Conservation (phyloP, 2,329 filamentous ascomycete genomes). For the Beauveria scarabaeidicola region DNA sequence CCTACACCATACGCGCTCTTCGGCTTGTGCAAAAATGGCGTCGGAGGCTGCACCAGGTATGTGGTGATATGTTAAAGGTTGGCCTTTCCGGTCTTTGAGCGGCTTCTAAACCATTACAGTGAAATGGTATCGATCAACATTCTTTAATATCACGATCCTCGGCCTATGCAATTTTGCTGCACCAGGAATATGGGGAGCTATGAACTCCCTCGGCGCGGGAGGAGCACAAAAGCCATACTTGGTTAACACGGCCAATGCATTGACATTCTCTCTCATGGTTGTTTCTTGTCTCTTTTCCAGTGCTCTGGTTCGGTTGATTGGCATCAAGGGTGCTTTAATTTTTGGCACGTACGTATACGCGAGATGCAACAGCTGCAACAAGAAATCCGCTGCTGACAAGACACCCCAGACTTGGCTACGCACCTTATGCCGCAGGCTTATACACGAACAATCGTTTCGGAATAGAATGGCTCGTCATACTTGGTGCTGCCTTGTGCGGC, state of each 20-base stretch:
- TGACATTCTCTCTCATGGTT: slow-evolving; percentile 67
- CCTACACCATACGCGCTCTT: background rate
- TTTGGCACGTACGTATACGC: slow-evolving; percentile 50
- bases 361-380: background rate
- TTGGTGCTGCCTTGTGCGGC: slow-evolving; percentile 62
- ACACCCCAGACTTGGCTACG: slow-evolving; percentile 49
- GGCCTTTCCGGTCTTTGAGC: background rate
- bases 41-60: background rate
- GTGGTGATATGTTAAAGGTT: background rate
- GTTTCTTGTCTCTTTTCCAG: slow-evolving; percentile 60
- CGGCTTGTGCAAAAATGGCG: background rate
- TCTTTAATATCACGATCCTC: slow-evolving; percentile 64
- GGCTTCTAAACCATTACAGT: slow-evolving; percentile 27
- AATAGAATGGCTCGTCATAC: slow-evolving; percentile 57
- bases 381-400: background rate
- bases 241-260: slow-evolving; percentile 61
- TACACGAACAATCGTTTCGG: slow-evolving; percentile 67
- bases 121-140: slow-evolving; percentile 63
- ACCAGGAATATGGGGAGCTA: slow-evolving; percentile 63
- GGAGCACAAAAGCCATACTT: slow-evolving; percentile 56
- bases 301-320: slow-evolving; percentile 55
- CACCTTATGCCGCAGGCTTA: slow-evolving; percentile 61
- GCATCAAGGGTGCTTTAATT: slow-evolving; percentile 63
- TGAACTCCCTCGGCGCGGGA: slow-evolving; percentile 66
- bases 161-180: slow-evolving; percentile 63